A percentile compares a stretch with the other conserved stretches of the same genome.
Evolutionary conservation across 441 rosid species (phyloP).

Genomic region (Daphne laureola): DNA sequence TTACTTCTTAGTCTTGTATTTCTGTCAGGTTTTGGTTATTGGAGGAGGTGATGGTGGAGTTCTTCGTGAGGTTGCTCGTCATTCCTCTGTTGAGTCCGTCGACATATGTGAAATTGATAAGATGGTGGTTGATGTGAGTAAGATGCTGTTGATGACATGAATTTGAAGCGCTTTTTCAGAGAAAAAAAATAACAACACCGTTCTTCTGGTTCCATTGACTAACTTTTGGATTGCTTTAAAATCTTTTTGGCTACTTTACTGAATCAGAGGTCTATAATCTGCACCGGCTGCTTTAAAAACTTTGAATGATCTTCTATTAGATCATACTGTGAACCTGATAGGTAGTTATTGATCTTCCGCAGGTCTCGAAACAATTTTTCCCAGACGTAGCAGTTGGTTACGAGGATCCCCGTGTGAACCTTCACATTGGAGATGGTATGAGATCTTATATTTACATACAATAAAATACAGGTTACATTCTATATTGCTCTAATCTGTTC

Average conservation of each 20-base stretch:
- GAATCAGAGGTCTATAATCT: background rate
- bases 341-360: constrained; percentile 49
- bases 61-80: constrained; percentile 78
- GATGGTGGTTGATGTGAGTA: constrained; percentile 95
- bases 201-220: constrained; percentile 8
- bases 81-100: constrained; percentile 69
- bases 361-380: constrained; percentile 83
- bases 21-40: constrained; percentile 71
- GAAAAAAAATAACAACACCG: background rate
- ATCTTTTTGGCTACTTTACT: background rate
- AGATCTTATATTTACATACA: background rate
- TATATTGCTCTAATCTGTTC: no score
- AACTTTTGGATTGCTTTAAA: background rate
- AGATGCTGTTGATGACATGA: background rate
- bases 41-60: constrained; percentile 99
- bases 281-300: background rate
- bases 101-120: constrained; percentile 92
- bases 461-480: no score
- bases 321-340: constrained; percentile 45
- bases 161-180: no score
- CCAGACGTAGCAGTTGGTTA: constrained; percentile 77
- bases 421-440: constrained; percentile 82
- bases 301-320: background rate
- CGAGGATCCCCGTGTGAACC: constrained; percentile 80
- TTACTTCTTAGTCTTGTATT: constrained; percentile 8